Base-by-base conservation (phyloP, 768 basidiomycete species). In the Harrya chromipes region DNA sequence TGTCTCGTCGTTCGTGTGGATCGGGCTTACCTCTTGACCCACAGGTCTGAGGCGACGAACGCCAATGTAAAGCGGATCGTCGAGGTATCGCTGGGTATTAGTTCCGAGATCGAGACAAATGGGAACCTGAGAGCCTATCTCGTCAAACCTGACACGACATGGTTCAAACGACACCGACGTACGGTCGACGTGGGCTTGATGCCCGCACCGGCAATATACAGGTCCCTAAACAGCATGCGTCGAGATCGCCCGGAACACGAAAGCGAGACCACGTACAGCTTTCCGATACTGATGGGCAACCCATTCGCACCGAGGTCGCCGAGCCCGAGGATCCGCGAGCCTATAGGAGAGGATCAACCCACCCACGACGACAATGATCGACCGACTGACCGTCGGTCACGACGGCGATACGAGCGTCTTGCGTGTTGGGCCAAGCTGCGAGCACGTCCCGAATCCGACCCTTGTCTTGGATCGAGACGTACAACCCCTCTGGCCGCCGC, bases 11-110 rank as follows among this genome's bases (percentile, higher is more conserved):
- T 6, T 10, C 13, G 26, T 10, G 20, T 14, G 19, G 17, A 13
- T 56, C 39, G 5, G 49, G 51, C 59, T 57, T 54, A 72, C 80
- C 70, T 81, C 80, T 40, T 57, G 52, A 11, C 62, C 64, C 11
- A 60, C 59, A 5, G 80, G 80, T 35, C 85, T 72, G 48, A 68
- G 78, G 45, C 77, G 77, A 41, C 82, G 78, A 6, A 84, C 74
- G 47, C 88, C 88, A 53, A 90, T 74, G 70, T 90, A 90, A 6
- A 90, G 74, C 31, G 88, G 86, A 57, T 90, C 87, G 34, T 81
- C 73, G 40, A 87, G 69, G 61, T 79, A 80, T 44, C 72, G 75
- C 49, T 81, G 71, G 36, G 83, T 88, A 67, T 90, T 87, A 11
- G 88, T 90, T 17, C 88, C 88, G 36, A 90, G 74, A 68, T 90